A percentile compares a stretch with the other conserved stretches of the same genome.
Evolutionary conservation across 345 rosid species (phyloP).

Genomic region (Streptanthus diversifolius): DNA sequence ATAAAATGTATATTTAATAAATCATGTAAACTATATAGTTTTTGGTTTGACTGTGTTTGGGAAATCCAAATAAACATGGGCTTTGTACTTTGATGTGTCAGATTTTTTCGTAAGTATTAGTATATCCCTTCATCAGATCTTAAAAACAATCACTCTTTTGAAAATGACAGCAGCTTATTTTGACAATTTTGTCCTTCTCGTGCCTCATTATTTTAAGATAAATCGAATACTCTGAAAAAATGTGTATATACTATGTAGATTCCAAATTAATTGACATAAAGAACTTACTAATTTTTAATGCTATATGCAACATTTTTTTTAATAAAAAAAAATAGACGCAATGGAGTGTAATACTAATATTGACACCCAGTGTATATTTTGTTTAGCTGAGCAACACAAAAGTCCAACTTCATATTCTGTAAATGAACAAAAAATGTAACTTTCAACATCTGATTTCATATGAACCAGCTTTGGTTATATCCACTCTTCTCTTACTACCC

Average conservation of each 20-base stretch:
- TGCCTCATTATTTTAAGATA: constrained; percentile 29
- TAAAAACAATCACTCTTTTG: constrained; percentile 34
- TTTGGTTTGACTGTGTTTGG: constrained; percentile 31
- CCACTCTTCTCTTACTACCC: constrained; percentile 91
- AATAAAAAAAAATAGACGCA: neutral
- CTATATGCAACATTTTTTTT: neutral
- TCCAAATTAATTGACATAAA: constrained; percentile 2
- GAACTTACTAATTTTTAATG: neutral
- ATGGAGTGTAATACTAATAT: neutral
- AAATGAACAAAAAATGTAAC: neutral
- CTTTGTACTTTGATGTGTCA: constrained; percentile 37
- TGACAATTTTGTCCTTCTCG: constrained; percentile 26
- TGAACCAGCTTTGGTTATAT: constrained; percentile 69
- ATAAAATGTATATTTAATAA: neutral
- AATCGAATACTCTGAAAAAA: neutral
- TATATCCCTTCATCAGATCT: constrained; percentile 28
- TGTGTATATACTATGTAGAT: neutral
- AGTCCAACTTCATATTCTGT: neutral
- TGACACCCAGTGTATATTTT: neutral
- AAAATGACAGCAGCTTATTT: constrained; percentile 35
- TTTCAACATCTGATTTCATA: constrained; percentile 67
- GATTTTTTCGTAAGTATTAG: constrained; percentile 28
- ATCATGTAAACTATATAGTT: constrained; percentile 14
- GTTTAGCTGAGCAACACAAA: neutral
- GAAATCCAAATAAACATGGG: constrained; percentile 31